Conservation (phyloP, 352 stramenopile species). For the Pythium aphanidermatum region DNA sequence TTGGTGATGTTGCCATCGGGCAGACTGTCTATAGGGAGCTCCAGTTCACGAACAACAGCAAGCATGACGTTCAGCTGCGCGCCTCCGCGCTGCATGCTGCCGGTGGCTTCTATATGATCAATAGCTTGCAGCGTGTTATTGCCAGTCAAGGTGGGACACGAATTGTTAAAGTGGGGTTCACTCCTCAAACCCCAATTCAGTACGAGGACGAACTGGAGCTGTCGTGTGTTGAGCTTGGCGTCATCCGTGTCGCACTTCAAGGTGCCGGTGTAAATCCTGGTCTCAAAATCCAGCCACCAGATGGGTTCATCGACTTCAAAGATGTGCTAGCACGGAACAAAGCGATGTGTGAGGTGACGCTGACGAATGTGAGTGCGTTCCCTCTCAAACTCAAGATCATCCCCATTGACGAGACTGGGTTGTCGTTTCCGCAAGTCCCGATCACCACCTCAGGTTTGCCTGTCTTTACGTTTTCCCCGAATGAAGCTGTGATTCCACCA, state of each 20-base stretch:
- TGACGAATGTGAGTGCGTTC: slow-evolving; percentile 64
- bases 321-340: slow-evolving; percentile 58
- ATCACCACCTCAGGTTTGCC: slow-evolving; percentile 24
- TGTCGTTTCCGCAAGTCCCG: not conserved
- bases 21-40: slow-evolving; percentile 51
- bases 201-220: slow-evolving; percentile 77
- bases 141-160: slow-evolving; percentile 17
- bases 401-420: not conserved
- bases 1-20: slow-evolving; percentile 86
- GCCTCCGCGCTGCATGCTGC: slow-evolving; percentile 67
- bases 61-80: slow-evolving; percentile 29
- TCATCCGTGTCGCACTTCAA: slow-evolving; percentile 32
- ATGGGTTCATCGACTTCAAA: slow-evolving; percentile 58
- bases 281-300: slow-evolving; percentile 49
- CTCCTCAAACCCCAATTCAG: slow-evolving; percentile 35
- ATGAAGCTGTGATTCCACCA: slow-evolving; percentile 47
- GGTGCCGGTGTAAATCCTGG: slow-evolving; percentile 78
- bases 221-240: slow-evolving; percentile 20
- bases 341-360: slow-evolving; percentile 32
- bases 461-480: slow-evolving; percentile 64
- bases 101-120: slow-evolving; percentile 80
- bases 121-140: slow-evolving; percentile 46
- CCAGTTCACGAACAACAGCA: slow-evolving; percentile 47
- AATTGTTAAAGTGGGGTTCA: slow-evolving; percentile 58
- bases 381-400: slow-evolving; percentile 52